Base-by-base conservation (phyloP, 2,329 filamentous ascomycete species). In the Cercospora zeina region DNA sequence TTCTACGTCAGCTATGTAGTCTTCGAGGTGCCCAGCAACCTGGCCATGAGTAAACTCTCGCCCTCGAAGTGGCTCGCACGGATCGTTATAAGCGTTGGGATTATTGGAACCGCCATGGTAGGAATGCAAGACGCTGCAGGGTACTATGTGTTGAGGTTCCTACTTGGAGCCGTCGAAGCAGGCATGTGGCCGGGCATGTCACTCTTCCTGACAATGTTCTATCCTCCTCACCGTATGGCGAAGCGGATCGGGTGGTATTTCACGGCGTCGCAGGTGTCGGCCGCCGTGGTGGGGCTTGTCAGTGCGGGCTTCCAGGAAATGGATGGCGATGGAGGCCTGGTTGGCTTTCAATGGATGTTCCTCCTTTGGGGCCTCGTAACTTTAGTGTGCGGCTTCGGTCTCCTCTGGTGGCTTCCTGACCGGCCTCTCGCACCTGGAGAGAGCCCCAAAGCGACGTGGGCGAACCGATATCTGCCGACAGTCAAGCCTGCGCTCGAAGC, bases 171-270 rank as follows among this genome's bases (percentile, higher is more conserved):
- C 13, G 91, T 96, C 24, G 93, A 93, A 73, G 92, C 92, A 1
- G 92, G 92, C 51, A 92, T 96, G 88, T 96, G 92, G 92, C 92
- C 92, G 0, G 92, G 92, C 54, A 96, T 96, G 92, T 86, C 91
- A 9, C 95, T 95, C 75, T 96, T 96, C 72, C 81, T 96, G 51
- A 96, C 92, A 0, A 82, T 96, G 7, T 96, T 96, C 80, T 96
- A 96, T 72, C 92, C 92, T 6, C 91, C 92, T 0, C 90, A 89
- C 5, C 84, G 90, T 11, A 95, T 89, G 1, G 92, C 90, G 13
- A 96, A 95, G 79, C 85, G 92, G 39, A 96, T 96, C 67, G 92
- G 92, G 37, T 85, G 89, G 74, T 96, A 96, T 78, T 96, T 91
- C 74, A 96, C 91, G 1, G 92, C 92, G 0, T 85, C 91, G 0